Conservation (phyloP, 129 eudicot genomes). For the Silybum marianum region DNA sequence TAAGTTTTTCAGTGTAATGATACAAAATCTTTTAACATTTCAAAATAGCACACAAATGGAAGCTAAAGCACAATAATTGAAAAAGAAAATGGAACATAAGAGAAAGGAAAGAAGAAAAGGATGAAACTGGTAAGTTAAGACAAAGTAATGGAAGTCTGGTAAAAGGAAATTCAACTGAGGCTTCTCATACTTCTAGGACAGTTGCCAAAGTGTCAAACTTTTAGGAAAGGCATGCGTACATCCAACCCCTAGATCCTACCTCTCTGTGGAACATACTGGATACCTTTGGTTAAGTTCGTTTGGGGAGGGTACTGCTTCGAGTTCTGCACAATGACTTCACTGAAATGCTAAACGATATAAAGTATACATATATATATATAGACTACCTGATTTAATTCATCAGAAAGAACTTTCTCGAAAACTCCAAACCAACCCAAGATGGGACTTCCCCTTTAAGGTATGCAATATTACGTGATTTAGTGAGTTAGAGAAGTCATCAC, state of each 20-base stretch:
- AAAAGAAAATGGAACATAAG: not conserved
- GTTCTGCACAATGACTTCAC: not conserved
- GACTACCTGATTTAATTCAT: slow-evolving; percentile 69
- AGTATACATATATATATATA: not conserved
- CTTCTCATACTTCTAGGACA: too few relatives aligned
- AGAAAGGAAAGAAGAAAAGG: not conserved
- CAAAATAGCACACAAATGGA: not conserved
- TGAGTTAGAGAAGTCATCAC: slow-evolving; percentile 14
- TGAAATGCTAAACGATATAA: not conserved
- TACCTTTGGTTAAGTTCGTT: not conserved
- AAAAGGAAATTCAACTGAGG: too few relatives aligned
- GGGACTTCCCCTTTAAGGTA: slow-evolving; percentile 90
- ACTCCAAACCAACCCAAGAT: slow-evolving; percentile 90
- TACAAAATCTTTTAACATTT: slow-evolving; percentile 8
- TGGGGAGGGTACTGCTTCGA: not conserved
- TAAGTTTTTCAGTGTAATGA: slow-evolving; percentile 40
- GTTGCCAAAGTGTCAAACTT: too few relatives aligned
- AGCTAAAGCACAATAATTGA: not conserved
- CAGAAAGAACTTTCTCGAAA: slow-evolving; percentile 91
- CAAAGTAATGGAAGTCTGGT: not conserved
- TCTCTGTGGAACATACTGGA: too few relatives aligned
- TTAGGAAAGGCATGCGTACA: too few relatives aligned
- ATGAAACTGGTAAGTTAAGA: too few relatives aligned
- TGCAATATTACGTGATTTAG: slow-evolving; percentile 92
- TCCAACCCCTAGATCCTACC: too few relatives aligned